Evolutionary conservation across 2,329 filamentous ascomycete species (phyloP).

Genomic region (Coniochaeta sp.): DNA sequence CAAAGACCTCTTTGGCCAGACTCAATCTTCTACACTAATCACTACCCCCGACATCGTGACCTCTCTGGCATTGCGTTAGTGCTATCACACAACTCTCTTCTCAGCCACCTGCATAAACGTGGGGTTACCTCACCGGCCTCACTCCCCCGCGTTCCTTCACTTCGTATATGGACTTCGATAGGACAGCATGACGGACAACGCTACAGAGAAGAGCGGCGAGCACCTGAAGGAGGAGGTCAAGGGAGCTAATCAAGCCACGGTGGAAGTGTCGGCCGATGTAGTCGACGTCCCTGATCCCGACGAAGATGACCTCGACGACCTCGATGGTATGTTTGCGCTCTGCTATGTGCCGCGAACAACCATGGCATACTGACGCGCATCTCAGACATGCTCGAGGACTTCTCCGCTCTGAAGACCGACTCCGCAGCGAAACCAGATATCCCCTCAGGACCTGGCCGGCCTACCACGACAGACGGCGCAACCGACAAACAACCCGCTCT

Average conservation of each 20-base stretch:
- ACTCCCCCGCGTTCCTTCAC: neutral
- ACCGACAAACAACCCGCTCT: slow-evolving; percentile 9
- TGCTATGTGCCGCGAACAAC: neutral
- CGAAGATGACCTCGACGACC: slow-evolving; percentile 83
- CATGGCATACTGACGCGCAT: neutral
- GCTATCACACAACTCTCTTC: neutral
- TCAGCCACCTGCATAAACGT: neutral
- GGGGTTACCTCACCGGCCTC: neutral
- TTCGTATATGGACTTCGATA: neutral
- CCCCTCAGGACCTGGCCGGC: slow-evolving; percentile 16
- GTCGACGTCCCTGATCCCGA: slow-evolving; percentile 78
- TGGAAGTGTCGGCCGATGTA: slow-evolving; percentile 18
- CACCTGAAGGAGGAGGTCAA: neutral
- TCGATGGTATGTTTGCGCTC: slow-evolving; percentile 60
- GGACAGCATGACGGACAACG: neutral
- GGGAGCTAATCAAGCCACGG: neutral
- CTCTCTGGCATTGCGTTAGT: neutral
- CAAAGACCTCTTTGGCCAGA: neutral
- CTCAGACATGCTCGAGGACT: slow-evolving; percentile 86
- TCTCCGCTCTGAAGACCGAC: slow-evolving; percentile 59
- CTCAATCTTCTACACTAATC: neutral
- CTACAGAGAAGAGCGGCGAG: neutral
- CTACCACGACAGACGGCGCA: slow-evolving; percentile 13
- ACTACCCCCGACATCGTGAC: neutral
- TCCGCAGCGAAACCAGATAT: slow-evolving; percentile 27